Base-by-base conservation (phyloP, 2,329 filamentous ascomycete species). In the Endocalyx cinctus region DNA sequence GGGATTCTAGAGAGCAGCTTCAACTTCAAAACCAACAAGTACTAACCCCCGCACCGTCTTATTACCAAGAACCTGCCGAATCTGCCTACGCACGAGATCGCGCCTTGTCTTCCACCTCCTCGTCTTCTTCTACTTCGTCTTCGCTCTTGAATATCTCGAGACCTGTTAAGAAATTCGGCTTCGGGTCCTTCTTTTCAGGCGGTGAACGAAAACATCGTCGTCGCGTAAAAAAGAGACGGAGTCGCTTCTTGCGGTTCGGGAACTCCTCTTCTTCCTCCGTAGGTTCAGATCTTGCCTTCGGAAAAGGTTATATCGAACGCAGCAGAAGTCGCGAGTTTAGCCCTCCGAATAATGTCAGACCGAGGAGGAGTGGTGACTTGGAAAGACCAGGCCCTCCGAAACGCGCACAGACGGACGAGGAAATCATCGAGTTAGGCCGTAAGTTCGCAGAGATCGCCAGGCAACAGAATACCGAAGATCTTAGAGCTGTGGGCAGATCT, bases 281-380 rank as follows among this genome's bases (percentile, higher is more conserved):
- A 34, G 78, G 83, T 55, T 76, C 73, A 14, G 82, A 86, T 51
- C 60, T 85, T 39, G 80, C 80, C 8, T 85, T 84, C 51, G 80
- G 81, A 8, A 69, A 63, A 34, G 79, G 77, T 12, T 81, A 72
- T 42, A 63, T 75, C 29, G 68, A 67, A 40, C 46, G 52, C 15
- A 45, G 48, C 17, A 52, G 52, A 41, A 62, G 55, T 35, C 59
- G 58, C 26, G 47, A 54, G 25, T 45, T 50, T 20, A 58, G 52
- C 17, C 53, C 57, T 10, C 42, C 48, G 16, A 38, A 38, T 16
- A 42, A 37, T 8, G 37, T 37, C 6, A 33, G 29, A 28, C 35
- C 40, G 5, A 35, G 46, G 11, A 29, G 35, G 20, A 39, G 43
- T 28, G 33, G 37, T 20, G 42, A 50, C 18, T 19, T 25, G 16